A percentile compares a stretch with the other conserved stretches of the same genome.
Conservation (phyloP, 345 rosid species). For the Camelina sativa region DNA sequence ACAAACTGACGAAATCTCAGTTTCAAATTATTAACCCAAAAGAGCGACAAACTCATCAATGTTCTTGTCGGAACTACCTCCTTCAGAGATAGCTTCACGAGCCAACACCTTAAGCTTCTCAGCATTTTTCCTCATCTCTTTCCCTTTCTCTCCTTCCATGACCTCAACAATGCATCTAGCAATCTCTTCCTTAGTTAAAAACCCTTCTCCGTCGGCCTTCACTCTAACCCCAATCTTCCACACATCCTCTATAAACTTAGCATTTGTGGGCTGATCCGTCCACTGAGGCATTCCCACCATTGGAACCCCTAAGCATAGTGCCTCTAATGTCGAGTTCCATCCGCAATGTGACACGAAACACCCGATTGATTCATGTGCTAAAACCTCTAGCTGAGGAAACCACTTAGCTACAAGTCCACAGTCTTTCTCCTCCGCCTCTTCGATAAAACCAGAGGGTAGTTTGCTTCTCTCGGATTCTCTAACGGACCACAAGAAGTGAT, state of each 20-base stretch:
- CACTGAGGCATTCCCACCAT: constrained; percentile 66
- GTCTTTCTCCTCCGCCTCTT: constrained; percentile 44
- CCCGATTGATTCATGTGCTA: constrained; percentile 56
- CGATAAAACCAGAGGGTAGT: constrained; percentile 47
- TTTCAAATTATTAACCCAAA: not conserved
- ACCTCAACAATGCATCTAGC: constrained; percentile 49
- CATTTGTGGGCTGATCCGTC: constrained; percentile 65
- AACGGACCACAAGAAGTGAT: constrained; percentile 63
- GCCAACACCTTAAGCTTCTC: constrained; percentile 52
- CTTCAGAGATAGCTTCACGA: constrained; percentile 51
- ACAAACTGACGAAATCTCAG: not conserved
- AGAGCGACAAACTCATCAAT: constrained; percentile 48
- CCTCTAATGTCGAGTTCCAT: constrained; percentile 76
- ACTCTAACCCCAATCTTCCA: constrained; percentile 63
- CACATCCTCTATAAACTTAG: constrained; percentile 58
- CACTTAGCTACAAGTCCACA: constrained; percentile 55
- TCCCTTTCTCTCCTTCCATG: constrained; percentile 56
- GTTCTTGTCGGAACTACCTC: constrained; percentile 55
- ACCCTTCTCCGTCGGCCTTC: constrained; percentile 40
- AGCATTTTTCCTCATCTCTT: constrained; percentile 50
- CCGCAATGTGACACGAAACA: constrained; percentile 73
- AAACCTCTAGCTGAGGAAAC: constrained; percentile 61
- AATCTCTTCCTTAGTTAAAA: constrained; percentile 47
- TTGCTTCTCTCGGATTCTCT: constrained; percentile 55
- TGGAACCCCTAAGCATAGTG: constrained; percentile 63